Percentiles rank a stretch among this genome's conserved stretches.
Evolutionary conservation across 257 asterid species (phyloP).

Genomic region (Nicotiana tomentosiformis): DNA sequence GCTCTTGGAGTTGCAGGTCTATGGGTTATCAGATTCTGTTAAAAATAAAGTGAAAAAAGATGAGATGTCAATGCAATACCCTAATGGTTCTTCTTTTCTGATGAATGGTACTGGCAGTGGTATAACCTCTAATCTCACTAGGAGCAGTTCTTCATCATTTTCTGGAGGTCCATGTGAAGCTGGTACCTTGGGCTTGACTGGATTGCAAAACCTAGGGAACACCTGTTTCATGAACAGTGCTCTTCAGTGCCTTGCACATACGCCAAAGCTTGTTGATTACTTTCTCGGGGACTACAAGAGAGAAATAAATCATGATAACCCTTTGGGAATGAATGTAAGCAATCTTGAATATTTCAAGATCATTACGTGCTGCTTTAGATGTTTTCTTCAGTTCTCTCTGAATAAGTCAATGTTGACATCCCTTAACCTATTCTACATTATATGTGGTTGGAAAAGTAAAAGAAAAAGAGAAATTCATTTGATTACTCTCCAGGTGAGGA

Average conservation of each 20-base stretch:
- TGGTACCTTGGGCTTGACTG: conserved; percentile 87
- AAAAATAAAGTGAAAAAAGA: conserved; percentile 51
- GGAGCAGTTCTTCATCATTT: conserved; percentile 45
- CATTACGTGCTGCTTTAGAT: conserved; percentile 9
- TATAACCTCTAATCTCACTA: conserved; percentile 32
- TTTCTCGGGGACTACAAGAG: conserved; percentile 88
- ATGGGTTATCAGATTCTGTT: conserved; percentile 77
- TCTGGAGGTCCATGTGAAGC: conserved; percentile 61
- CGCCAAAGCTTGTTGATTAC: conserved; percentile 93
- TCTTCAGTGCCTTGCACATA: conserved; percentile 91
- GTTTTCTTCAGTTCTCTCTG: conserved; percentile 16
- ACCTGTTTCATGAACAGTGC: conserved; percentile 98
- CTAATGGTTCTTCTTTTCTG: conserved; percentile 47
- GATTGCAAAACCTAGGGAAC: conserved; percentile 91
- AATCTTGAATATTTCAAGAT: background rate
- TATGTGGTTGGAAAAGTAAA: background rate
- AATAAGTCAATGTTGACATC: background rate
- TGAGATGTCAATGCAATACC: conserved; percentile 37
- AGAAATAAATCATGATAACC: conserved; percentile 82
- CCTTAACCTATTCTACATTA: background rate
- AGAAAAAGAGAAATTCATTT: background rate
- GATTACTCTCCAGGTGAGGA: background rate
- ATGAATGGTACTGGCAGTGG: conserved; percentile 53
- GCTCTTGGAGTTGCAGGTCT: conserved; percentile 93
- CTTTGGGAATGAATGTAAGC: conserved; percentile 92